Base-by-base conservation (phyloP, 192 early-diverging fungal species). In the Linnemannia schmuckeri region DNA sequence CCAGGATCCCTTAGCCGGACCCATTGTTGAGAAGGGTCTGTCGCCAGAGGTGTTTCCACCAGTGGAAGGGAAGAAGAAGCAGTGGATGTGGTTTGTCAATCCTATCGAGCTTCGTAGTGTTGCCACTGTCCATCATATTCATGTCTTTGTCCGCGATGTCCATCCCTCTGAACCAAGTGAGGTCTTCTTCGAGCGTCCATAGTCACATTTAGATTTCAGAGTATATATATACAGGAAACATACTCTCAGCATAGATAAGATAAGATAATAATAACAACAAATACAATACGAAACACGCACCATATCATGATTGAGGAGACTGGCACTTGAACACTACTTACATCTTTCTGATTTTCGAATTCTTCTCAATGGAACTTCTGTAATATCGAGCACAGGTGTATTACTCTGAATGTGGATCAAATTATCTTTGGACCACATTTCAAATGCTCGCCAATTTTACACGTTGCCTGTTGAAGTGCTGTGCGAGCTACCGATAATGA, bases 81-180 rank as follows among this genome's bases (percentile, higher is more conserved):
- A 87, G 24, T 87, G 85, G 85, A 81, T 87, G 24, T 87, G 75
- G 75, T 81, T 87, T 57, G 76, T 87, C 33, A 87, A 87, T 20
- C 85, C 85, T 0, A 42, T 81, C 18, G 79, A 81, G 49, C 79
- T 87, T 4, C 79, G 85, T 6, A 81, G 79, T 22, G 79, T 87
- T 7, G 85, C 85, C 1, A 78, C 79, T 0, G 79, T 87, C 0
- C 79, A 87, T 42, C 85, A 87, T 35, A 27, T 87, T 2, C 85
- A 87, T 54, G 85, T 87, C 2, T 87, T 87, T 72, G 85, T 87
- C 27, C 78, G 84, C 7, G 83, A 85, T 80, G 74, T 80, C 15
- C 54, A 79, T 42, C 1, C 40, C 13, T 70, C 27, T 40, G 22
- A 74, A 46, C 30, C 38, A 13, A 42, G 52, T 4, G 7, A 22